Evolutionary conservation across 2,329 filamentous ascomycete species (phyloP), one percentile per base, ranked within the genome.

Genomic region (Curvularia verruculosa): DNA sequence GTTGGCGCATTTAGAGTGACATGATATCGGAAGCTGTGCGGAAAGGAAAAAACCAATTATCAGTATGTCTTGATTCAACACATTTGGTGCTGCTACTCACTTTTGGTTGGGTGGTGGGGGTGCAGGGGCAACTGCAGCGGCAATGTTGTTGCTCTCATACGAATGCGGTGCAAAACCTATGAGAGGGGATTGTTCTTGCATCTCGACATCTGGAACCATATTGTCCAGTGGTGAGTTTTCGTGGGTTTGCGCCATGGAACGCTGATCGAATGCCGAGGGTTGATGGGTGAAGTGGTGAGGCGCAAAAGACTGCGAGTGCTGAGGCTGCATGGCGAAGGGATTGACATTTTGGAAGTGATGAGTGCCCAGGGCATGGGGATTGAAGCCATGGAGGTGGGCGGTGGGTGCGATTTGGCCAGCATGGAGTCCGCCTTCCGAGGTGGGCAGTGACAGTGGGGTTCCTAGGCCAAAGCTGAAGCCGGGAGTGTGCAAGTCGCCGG

Each of bases 1-100:
- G 95, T 99, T 3, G 94, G 92, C 1, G 95, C 94, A 74, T 96
- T 96, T 44, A 99, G 79, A 0, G 91, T 95, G 49, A 91, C 89
- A 73, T 95, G 90, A 72, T 91, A 98, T 39, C 95, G 91, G 72
- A 97, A 97, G 60, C 85, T 87, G 62, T 18, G n/a, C 8, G 10
- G 26, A 29, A 8, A n/a, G n/a, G n/a, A n/a, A n/a, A n/a, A n/a
- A n/a, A n/a, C n/a, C n/a, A n/a, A n/a, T n/a, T n/a, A 59, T 76
- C 57, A 77, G 72, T 55, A 40, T 13, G 15, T 24, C n/a, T n/a
- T n/a, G n/a, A n/a, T n/a, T n/a, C n/a, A n/a, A n/a, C n/a, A n/a
- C n/a, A n/a, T n/a, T n/a, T n/a, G n/a, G n/a, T n/a, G n/a, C 18
- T 15, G 76, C 80, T 15, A 76, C 80, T 68, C 69, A 82, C 81